phyloP scores from a whole-genome alignment of 1,284 basidiomycete genomes.

The Ceratobasidium sp. region DNA sequence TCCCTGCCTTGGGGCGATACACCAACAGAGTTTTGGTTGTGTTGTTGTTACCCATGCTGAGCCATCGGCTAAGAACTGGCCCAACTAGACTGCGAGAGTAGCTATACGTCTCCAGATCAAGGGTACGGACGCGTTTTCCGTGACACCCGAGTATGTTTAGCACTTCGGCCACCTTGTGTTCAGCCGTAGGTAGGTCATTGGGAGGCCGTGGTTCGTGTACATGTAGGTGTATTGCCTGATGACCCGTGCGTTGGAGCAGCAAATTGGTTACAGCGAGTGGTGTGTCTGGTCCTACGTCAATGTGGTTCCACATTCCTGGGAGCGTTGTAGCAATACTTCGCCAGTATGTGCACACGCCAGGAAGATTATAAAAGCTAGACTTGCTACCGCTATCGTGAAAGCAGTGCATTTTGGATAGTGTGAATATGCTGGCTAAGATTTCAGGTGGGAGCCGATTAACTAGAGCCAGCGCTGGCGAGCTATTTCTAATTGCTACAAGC shows the following conservation, averaged over 20 bases:
- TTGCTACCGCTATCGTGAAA: neutral
- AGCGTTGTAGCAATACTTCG: neutral
- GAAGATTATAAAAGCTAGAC: neutral
- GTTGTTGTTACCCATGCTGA: neutral
- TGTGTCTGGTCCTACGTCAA: neutral
- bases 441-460: constrained; percentile 8
- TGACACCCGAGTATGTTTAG: neutral
- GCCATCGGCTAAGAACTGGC: neutral
- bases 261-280: neutral
- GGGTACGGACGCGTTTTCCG: neutral
- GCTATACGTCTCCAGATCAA: neutral
- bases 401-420: neutral
- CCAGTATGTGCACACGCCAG: neutral
- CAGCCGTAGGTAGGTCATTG: neutral
- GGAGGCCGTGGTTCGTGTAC: neutral
- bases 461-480: neutral
- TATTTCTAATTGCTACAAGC: neutral
- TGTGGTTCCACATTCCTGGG: neutral
- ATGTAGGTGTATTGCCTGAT: neutral
- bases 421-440: neutral
- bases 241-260: neutral
- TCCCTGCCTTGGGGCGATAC: neutral
- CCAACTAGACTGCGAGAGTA: neutral
- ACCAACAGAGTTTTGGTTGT: neutral
- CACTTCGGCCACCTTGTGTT: neutral